A percentile compares a stretch with the other conserved stretches of the same genome.
phyloP scores from a whole-genome alignment of 257 asterid genomes.

The Lycium ferocissimum region DNA sequence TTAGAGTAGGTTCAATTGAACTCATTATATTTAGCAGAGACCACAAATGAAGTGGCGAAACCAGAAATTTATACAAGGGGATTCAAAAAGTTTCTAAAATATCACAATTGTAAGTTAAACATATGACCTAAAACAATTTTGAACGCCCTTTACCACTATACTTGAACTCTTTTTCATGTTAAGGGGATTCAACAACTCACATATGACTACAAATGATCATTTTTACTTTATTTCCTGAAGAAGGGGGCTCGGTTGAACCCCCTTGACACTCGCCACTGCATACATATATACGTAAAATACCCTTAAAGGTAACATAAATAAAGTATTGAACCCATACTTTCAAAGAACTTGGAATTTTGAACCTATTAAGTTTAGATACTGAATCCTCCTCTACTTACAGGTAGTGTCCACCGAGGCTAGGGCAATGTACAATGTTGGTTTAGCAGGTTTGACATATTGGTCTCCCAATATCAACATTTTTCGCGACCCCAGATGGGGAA shows the following conservation, averaged over 20 bases:
- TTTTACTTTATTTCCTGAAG: too few relatives aligned
- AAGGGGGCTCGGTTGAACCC: too few relatives aligned
- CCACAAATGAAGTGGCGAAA: too few relatives aligned
- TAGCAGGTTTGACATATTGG: conserved; percentile 83
- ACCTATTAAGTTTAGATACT: not conserved
- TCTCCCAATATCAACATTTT: conserved; percentile 77
- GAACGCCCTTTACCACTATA: too few relatives aligned
- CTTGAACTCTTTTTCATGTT: too few relatives aligned
- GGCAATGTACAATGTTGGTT: conserved; percentile 85
- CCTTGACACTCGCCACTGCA: not conserved
- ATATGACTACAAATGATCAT: too few relatives aligned
- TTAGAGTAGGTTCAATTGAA: not conserved
- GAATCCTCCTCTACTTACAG: conserved; percentile 36
- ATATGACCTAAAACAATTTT: too few relatives aligned
- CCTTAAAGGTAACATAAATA: not conserved
- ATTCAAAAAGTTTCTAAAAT: too few relatives aligned
- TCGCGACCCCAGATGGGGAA: conserved; percentile 90
- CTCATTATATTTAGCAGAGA: not conserved
- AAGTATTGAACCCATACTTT: not conserved
- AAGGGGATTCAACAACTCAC: too few relatives aligned
- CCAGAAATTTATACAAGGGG: too few relatives aligned
- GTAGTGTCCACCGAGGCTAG: conserved; percentile 88
- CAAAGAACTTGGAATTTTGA: not conserved
- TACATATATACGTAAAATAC: not conserved
- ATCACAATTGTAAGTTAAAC: too few relatives aligned